Evolutionary conservation across 1,139 yeast species (phyloP).

Genomic region (Suhomyces kunorum): DNA sequence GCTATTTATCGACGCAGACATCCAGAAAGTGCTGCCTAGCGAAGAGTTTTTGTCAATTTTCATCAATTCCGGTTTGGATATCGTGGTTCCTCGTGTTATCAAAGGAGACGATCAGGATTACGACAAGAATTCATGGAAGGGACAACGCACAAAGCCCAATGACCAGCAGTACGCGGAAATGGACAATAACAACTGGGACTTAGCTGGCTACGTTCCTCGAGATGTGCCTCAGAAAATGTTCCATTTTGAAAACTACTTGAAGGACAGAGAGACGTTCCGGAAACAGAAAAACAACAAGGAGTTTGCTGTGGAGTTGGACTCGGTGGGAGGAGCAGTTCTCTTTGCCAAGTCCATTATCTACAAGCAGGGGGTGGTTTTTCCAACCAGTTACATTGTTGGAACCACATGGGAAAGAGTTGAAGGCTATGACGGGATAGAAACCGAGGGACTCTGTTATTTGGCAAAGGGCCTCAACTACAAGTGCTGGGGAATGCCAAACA

Average conservation of each 20-base stretch:
- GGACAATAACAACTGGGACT: conserved; percentile 35
- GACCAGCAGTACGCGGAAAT: conserved; percentile 32
- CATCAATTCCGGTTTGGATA: conserved; percentile 36
- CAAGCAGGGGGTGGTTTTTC: conserved; percentile 48
- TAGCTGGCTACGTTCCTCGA: conserved; percentile 41
- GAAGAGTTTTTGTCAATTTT: conserved; percentile 32
- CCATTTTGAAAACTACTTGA: conserved; percentile 33
- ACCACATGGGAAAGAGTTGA: conserved; percentile 49
- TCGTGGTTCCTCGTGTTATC: conserved; percentile 43
- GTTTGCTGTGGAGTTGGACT: conserved; percentile 36
- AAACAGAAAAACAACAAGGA: conserved; percentile 13
- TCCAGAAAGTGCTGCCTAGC: conserved; percentile 29
- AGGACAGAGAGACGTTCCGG: conserved; percentile 20
- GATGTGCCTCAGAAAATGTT: conserved; percentile 33
- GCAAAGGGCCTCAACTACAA: conserved; percentile 46
- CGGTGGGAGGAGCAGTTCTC: conserved; percentile 54
- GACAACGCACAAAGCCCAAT: conserved; percentile 40
- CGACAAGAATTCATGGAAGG: conserved; percentile 52
- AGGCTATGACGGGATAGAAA: conserved; percentile 56
- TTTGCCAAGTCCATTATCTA: conserved; percentile 43
- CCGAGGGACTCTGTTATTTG: conserved; percentile 52
- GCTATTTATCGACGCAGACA: conserved; percentile 49
- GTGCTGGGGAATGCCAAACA: conserved; percentile 48
- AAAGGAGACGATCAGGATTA: conserved; percentile 37
- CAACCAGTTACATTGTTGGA: conserved; percentile 48